Conservation (phyloP, 768 basidiomycete species). For the Kwoniella shandongensis region DNA sequence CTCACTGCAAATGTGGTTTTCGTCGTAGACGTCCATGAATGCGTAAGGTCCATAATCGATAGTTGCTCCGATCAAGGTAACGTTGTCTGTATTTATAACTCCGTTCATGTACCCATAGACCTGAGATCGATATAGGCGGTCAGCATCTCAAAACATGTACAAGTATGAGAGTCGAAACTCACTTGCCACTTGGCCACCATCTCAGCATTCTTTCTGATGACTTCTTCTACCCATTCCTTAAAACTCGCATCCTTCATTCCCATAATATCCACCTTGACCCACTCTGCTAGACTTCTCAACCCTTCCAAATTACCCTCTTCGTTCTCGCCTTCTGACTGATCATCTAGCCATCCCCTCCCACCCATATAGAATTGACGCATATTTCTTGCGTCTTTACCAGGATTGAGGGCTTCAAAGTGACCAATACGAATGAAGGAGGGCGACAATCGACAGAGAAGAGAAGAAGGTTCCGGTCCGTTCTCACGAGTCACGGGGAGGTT, state of each 20-base stretch:
- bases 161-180: background rate
- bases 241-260: conserved; percentile 13
- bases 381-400: conserved; percentile 42
- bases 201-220: conserved; percentile 75
- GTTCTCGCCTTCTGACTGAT: conserved; percentile 20
- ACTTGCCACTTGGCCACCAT: conserved; percentile 97
- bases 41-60: conserved; percentile 75
- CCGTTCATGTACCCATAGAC: conserved; percentile 61
- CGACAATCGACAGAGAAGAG: conserved; percentile 75
- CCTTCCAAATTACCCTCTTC: conserved; percentile 67
- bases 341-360: conserved; percentile 65
- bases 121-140: conserved; percentile 5
- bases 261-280: conserved; percentile 64
- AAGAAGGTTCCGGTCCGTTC: conserved; percentile 63
- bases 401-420: conserved; percentile 80
- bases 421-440: conserved; percentile 92
- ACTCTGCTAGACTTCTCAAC: conserved; percentile 71
- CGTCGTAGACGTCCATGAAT: conserved; percentile 91
- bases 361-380: conserved; percentile 59
- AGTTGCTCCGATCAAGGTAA: conserved; percentile 57
- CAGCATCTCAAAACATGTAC: too few relatives aligned
- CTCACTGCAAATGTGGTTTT: conserved; percentile 74
- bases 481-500: conserved; percentile 75
- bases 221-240: conserved; percentile 67
- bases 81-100: conserved; percentile 94